A percentile compares a stretch with the other conserved stretches of the same genome.
Evolutionary conservation across 768 basidiomycete species (phyloP).

Genomic region (Suillus brevipes): DNA sequence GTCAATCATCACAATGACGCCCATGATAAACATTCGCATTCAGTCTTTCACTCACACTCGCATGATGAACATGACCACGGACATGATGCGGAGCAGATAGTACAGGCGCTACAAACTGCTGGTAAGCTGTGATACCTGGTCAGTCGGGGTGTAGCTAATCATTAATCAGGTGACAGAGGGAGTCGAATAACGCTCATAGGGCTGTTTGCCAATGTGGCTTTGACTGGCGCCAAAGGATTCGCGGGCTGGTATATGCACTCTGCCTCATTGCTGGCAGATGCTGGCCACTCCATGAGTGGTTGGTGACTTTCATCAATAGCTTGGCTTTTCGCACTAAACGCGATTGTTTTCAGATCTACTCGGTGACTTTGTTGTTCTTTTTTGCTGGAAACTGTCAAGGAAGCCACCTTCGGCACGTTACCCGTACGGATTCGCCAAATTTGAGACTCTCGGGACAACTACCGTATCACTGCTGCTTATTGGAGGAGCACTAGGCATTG

Average conservation of each 20-base stretch:
- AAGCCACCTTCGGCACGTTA: conserved; percentile 77
- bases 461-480: conserved; percentile 85
- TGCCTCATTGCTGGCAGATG: conserved; percentile 88
- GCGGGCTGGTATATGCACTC: conserved; percentile 93
- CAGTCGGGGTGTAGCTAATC: background rate
- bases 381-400: conserved; percentile 84
- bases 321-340: conserved; percentile 13
- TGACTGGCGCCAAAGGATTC: conserved; percentile 81
- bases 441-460: conserved; percentile 93
- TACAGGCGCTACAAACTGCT: conserved; percentile 64
- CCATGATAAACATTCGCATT: conserved; percentile 51
- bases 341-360: conserved; percentile 56
- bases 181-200: conserved; percentile 85
- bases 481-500: conserved; percentile 80
- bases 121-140: conserved; percentile 41
- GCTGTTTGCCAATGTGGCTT: conserved; percentile 73
- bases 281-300: conserved; percentile 90
- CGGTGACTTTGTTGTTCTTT: conserved; percentile 89
- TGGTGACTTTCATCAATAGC: conserved; percentile 27
- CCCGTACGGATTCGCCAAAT: conserved; percentile 91
- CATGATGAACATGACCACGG: conserved; percentile 58
- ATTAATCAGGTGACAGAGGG: conserved; percentile 67
- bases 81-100: conserved; percentile 65
- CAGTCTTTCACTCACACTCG: conserved; percentile 67
- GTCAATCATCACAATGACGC: conserved; percentile 40